Evolutionary conservation across 2,329 filamentous ascomycete genomes (phyloP), one percentile per base, ranked within the genome.

Genomic region (Cladophialophora immunda): DNA sequence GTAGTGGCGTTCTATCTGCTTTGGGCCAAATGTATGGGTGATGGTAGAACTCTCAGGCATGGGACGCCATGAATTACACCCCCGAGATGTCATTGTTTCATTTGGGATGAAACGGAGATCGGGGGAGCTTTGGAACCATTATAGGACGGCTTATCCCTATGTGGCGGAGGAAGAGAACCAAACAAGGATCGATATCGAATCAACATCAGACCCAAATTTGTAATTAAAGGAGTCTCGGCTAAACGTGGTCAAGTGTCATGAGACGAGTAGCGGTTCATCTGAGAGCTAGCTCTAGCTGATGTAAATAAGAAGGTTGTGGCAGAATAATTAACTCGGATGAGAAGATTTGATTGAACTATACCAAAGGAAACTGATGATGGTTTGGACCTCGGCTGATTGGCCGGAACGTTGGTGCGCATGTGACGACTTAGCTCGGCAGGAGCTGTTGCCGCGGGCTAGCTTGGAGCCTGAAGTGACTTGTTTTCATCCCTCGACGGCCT

Each of bases 291-390:
- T 61, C 58, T 61, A 61, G 58, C 38, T 61, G 38, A 61, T 61
- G 27, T 61, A 52, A 47, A 61, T 47, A 52, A 61, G 19, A 27
- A 50, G 58, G 52, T 38, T 50, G 15, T 61, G 38, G 52, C 52
- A 61, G 38, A n/a, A n/a, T n/a, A n/a, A n/a, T n/a, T n/a, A 61
- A 52, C 58, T 52, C 38, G 38, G 38, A 52, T 61, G 38, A 61
- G 58, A 61, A 61, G 38, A 61, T 61, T n/a, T n/a, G n/a, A n/a
- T 61, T 61, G 25, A 61, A 61, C 38, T 52, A 47, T 61, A 47
- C 38, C 41, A 30, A 61, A 34, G n/a, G n/a, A n/a, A n/a, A n/a
- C n/a, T n/a, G n/a, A n/a, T n/a, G n/a, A n/a, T n/a, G n/a, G n/a
- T n/a, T n/a, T 61, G 38, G 58, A 61, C 41, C 58, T 52, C 27